Base-by-base conservation (phyloP, 2,329 filamentous ascomycete genomes). In the Ophiostoma fasciatum region DNA sequence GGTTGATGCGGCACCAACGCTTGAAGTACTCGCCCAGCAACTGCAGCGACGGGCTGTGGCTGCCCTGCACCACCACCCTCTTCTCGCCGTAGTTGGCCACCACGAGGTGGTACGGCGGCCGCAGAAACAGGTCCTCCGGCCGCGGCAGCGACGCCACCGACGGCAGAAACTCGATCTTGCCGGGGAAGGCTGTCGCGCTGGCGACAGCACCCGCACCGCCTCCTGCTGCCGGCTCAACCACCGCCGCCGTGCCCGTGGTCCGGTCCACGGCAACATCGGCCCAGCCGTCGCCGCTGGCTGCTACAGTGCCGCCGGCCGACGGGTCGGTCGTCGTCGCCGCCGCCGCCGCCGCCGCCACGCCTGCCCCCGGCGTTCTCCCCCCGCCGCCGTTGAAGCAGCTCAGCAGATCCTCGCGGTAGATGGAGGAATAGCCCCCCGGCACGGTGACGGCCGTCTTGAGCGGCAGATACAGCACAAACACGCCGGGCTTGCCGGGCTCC, bases 71-170 rank as follows among this genome's bases (percentile, higher is more conserved):
- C 32, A 60, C 56, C 9, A 68, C 52, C 17, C 45, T 46, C 8
- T 44, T 42, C 6, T 41, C 45, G 14, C 50, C 48, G 10, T 45
- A 42, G 9, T 51, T 48, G 15, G 51, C 44, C 5, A 69, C 50
- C 12, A 57, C 53, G 6, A 70, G 50, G 35, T 66, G 55, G 43
- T 69, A 69, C 0, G 66, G 66, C 2, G 65, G 61, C 22, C 51
- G 56, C 8, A 56, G 50, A 12, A 66, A 53, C 9, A 70, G 51
- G n/a, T 64, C 56, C 32, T 66, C 62, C 1, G 66, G 66, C 2
- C 62, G 54, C 4, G 61, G 57, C 10, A 70, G 47, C 0, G 52
- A 52, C 4, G 49, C 54, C 2, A 57, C 46, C 19, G 56, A 54
- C 2, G 66, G 63, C 4, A 71, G 48, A 33, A 55, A 53, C 11